Base-by-base conservation (phyloP, 208 protist species). In the Trypanosoma avium region DNA sequence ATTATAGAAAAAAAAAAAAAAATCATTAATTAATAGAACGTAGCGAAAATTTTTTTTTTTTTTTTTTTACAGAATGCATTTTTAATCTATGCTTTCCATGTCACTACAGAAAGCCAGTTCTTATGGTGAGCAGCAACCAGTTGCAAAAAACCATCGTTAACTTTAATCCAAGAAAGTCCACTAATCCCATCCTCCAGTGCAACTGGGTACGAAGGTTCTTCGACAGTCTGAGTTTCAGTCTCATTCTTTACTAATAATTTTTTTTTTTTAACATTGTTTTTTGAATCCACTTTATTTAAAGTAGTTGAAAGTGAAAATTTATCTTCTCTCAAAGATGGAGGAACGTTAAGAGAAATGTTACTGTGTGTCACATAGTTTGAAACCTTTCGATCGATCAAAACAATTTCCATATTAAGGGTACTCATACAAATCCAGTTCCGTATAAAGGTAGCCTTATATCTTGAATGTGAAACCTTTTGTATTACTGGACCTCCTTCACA, bases 41-140 rank as follows among this genome's bases (percentile, higher is more conserved):
- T 4, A 21, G 2, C 19, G 3, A 8, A 7, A 48, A 13, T 61
- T 35, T 26, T 30, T 17, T 6, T 42, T n/a, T 46, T 50, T 2
- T 38, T 38, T 21, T 3, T 56, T 22, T 4, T 36, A 33, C 32
- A 33, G 29, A 29, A 26, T n/a, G 2, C 6, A 50, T 2, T 21
- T 27, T 21, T 21, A n/a, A 49, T 57, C 60, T 57, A 67, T 46
- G 21, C 26, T 32, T 32, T 58, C 67, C 82, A 88, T 49, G 75
- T 81, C 17, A 88, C 67, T 0, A 85, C 32, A 9, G 82, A 80
- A 8, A 88, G 27, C 52, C 53, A 88, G 12, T 70, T 43, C 30
- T 64, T 27, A 35, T 85, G 73, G 45, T 88, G 79, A 0, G 75
- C 65, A 0, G 67, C 78, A 30, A 74, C 63, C 46, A 78, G 72